phyloP scores from a whole-genome alignment of 2,329 filamentous ascomycete species.

The Leptodontidium sp. region DNA sequence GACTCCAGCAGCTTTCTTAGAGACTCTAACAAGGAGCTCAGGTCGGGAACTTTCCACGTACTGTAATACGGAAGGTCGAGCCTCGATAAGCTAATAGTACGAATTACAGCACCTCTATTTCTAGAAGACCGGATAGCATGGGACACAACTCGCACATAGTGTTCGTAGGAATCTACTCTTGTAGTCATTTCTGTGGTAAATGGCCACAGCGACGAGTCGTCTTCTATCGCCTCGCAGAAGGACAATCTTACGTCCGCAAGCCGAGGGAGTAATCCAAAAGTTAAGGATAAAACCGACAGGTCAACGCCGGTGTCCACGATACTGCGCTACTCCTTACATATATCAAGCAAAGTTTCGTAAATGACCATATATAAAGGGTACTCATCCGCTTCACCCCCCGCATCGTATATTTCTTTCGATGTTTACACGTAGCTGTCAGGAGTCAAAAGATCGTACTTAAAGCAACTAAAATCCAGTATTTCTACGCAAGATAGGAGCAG shows the following conservation, averaged over 20 bases:
- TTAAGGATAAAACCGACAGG: neutral
- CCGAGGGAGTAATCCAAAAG: neutral
- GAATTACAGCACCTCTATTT: neutral
- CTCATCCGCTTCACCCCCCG: neutral
- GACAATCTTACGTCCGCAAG: neutral
- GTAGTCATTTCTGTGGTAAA: neutral
- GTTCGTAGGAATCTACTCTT: neutral
- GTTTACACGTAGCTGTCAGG: neutral
- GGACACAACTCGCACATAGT: neutral
- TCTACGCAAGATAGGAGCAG: neutral
- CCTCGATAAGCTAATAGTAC: neutral
- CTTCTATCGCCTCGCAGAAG: neutral
- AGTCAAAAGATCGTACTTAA: neutral
- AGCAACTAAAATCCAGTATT: neutral
- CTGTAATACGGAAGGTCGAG: neutral
- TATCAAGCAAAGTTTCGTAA: neutral
- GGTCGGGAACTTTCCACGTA: neutral
- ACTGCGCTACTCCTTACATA: neutral
- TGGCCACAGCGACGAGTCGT: neutral
- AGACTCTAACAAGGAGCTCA: neutral
- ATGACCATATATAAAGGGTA: neutral
- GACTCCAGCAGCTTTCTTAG: neutral
- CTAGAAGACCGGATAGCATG: neutral
- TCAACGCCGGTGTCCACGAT: neutral
- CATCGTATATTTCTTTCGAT: neutral